Evolutionary conservation across 2,329 filamentous ascomycete genomes (phyloP).

Genomic region (Paracoccidioides lutzii): DNA sequence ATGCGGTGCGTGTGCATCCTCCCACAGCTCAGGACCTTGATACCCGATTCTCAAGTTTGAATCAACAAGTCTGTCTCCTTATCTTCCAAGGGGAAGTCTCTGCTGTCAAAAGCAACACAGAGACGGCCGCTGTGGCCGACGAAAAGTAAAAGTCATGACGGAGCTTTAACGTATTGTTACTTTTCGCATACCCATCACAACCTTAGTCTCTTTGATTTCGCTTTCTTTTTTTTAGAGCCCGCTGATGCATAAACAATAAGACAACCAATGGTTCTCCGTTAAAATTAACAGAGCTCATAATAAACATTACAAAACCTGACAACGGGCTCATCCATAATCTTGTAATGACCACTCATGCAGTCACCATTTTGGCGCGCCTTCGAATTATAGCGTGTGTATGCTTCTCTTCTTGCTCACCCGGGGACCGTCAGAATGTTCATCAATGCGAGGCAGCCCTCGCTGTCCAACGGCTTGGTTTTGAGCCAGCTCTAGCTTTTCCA

Average conservation of each 20-base stretch:
- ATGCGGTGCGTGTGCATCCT: not conserved
- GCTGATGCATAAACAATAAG: not conserved
- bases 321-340: not conserved
- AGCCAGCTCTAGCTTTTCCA: constrained; percentile 69
- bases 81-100: not conserved
- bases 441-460: constrained; percentile 33
- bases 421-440: constrained; percentile 30
- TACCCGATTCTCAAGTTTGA: not conserved
- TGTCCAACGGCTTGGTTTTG: constrained; percentile 31
- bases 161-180: not conserved
- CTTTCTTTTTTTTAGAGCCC: not conserved
- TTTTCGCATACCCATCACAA: not conserved
- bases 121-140: not conserved
- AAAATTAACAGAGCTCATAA: not conserved
- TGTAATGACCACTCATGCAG: not conserved
- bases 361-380: not conserved
- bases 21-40: not conserved
- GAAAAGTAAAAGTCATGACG: not conserved
- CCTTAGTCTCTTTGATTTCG: not conserved
- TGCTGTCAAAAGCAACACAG: not conserved
- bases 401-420: constrained; percentile 35
- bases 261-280: not conserved
- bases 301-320: not conserved
- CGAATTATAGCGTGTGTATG: constrained; percentile 27
- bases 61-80: not conserved